Percentiles rank a stretch among this genome's conserved stretches.
Evolutionary conservation across 306 rosid species (phyloP).

Genomic region (Urtica urens): DNA sequence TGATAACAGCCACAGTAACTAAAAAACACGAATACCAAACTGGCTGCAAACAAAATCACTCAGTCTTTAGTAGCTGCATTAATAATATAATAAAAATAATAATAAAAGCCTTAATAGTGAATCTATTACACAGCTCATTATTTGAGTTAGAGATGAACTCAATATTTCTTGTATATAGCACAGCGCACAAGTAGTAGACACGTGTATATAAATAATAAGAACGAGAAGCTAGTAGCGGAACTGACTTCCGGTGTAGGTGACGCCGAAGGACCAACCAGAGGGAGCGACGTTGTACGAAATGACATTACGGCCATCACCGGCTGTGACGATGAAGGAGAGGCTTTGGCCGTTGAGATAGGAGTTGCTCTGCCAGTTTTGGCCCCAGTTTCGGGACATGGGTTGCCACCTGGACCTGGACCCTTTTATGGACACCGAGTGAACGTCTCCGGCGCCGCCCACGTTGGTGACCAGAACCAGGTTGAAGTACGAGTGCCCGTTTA

Average conservation of each 20-base stretch:
- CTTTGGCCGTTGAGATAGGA: slow-evolving; percentile 56
- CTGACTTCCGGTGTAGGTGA: slow-evolving; percentile 62
- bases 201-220: background rate
- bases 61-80: background rate
- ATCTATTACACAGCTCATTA: too few relatives aligned
- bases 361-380: slow-evolving; percentile 82
- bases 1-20: too few relatives aligned
- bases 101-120: background rate
- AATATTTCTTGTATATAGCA: too few relatives aligned
- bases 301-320: slow-evolving; percentile 44
- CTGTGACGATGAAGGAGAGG: slow-evolving; percentile 59
- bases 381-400: slow-evolving; percentile 77
- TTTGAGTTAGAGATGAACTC: too few relatives aligned
- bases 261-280: slow-evolving; percentile 62
- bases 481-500: slow-evolving; percentile 78
- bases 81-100: background rate
- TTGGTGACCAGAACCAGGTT: slow-evolving; percentile 65
- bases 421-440: slow-evolving; percentile 48
- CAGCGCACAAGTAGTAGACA: background rate
- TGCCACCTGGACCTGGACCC: slow-evolving; percentile 70
- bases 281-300: slow-evolving; percentile 59
- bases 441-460: slow-evolving; percentile 87
- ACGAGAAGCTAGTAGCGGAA: slow-evolving; percentile 25
- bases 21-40: too few relatives aligned
- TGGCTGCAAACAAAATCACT: slow-evolving; percentile 5